Evolutionary conservation across 2,329 filamentous ascomycete genomes (phyloP).

Genomic region (Penicillium sp.): DNA sequence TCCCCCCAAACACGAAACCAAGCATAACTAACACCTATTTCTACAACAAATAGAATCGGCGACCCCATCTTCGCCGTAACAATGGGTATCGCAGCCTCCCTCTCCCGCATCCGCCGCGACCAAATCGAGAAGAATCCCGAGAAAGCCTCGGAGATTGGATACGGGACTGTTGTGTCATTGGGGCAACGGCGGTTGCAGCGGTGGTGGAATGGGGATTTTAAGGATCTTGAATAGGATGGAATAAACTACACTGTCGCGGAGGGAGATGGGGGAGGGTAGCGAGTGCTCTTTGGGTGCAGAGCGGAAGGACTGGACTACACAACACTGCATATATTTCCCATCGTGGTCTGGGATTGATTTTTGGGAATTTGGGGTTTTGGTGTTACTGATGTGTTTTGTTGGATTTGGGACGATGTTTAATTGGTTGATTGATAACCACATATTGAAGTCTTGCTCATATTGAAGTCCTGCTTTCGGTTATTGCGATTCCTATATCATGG

Average conservation of each 20-base stretch:
- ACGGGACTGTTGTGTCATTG: constrained; percentile 37
- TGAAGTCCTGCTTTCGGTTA: no score
- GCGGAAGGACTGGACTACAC: not conserved
- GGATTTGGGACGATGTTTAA: not conserved
- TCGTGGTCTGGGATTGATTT: not conserved
- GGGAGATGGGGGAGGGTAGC: not conserved
- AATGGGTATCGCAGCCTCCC: constrained; percentile 60
- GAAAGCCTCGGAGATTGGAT: constrained; percentile 41
- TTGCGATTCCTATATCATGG: no score
- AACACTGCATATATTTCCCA: not conserved
- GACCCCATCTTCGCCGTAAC: constrained; percentile 61
- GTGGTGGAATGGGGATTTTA: constrained; percentile 51
- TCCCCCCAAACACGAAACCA: not conserved
- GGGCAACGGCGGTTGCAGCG: constrained; percentile 42
- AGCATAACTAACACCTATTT: not conserved
- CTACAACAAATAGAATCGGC: constrained; percentile 51
- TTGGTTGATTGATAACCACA: not conserved
- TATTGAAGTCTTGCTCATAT: no score
- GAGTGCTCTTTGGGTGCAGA: not conserved
- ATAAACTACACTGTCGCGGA: not conserved
- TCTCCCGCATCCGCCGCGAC: constrained; percentile 61
- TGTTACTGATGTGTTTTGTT: not conserved
- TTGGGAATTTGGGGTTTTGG: not conserved
- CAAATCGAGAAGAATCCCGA: constrained; percentile 56
- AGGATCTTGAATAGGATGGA: constrained; percentile 29